Percentiles rank a stretch among this genome's conserved stretches.
phyloP scores from a whole-genome alignment of 345 rosid genomes.

The Erucastrum elatum region DNA sequence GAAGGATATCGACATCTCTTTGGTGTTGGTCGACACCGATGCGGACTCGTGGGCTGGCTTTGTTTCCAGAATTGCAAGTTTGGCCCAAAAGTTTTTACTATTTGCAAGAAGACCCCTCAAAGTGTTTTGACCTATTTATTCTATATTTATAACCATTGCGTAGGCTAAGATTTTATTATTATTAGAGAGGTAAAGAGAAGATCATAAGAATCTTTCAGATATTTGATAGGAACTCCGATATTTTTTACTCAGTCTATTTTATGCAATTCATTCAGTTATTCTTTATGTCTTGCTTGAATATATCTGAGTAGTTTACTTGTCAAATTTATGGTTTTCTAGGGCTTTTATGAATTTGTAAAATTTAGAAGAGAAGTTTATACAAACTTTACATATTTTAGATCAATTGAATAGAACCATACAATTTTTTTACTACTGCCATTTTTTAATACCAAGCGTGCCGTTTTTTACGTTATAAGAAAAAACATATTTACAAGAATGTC shows the following conservation, averaged over 20 bases:
- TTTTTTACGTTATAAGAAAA: too few relatives aligned
- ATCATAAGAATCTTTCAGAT: neutral
- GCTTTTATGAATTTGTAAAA: too few relatives aligned
- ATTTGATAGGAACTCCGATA: neutral
- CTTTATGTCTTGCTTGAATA: neutral
- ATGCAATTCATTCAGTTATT: neutral
- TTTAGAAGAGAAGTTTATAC: too few relatives aligned
- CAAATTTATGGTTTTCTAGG: neutral
- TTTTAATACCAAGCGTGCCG: too few relatives aligned
- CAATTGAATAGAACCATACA: too few relatives aligned
- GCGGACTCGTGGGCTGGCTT: neutral
- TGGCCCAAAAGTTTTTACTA: neutral
- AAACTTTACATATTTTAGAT: too few relatives aligned
- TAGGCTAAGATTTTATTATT: neutral
- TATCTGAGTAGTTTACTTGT: neutral
- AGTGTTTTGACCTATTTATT: neutral
- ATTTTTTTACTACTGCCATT: too few relatives aligned
- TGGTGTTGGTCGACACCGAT: too few relatives aligned
- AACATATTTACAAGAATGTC: too few relatives aligned
- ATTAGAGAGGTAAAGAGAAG: neutral
- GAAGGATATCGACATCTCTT: too few relatives aligned
- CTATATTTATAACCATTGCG: neutral
- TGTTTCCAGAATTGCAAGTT: neutral
- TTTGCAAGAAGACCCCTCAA: neutral
- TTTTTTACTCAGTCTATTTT: neutral